Percentiles rank a stretch among this genome's conserved stretches.
Conservation (phyloP, 306 rosid genomes). For the Hippophae rhamnoides region DNA sequence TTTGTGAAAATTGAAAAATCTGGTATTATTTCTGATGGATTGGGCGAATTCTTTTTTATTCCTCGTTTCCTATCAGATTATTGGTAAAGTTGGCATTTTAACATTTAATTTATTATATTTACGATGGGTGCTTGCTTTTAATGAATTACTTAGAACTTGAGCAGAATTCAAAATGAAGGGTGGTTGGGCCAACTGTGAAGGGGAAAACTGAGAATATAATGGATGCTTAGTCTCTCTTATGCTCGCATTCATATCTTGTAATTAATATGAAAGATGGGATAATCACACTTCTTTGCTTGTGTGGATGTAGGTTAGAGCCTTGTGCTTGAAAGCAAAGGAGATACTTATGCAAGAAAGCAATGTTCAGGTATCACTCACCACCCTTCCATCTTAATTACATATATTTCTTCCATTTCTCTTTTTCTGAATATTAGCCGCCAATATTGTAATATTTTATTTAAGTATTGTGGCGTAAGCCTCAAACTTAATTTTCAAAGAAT, state of each 20-base stretch:
- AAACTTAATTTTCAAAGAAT: too few species aligned
- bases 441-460: too few species aligned
- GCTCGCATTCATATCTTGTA: neutral
- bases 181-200: neutral
- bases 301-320: slow-evolving; percentile 44
- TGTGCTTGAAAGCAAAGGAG: slow-evolving; percentile 84
- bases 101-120: neutral
- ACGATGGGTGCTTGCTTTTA: neutral
- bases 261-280: neutral
- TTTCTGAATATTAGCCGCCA: too few species aligned
- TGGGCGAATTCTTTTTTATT: neutral
- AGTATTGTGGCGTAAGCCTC: too few species aligned
- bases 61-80: neutral
- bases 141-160: neutral
- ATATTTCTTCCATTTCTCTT: slow-evolving; percentile 4
- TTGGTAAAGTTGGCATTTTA: neutral
- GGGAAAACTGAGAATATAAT: neutral
- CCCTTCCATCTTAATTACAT: too few species aligned
- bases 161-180: neutral
- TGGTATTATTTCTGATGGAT: neutral
- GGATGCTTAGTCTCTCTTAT: too few species aligned
- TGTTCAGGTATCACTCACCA: slow-evolving; percentile 58
- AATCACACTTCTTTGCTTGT: slow-evolving; percentile 11
- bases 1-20: neutral
- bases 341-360: slow-evolving; percentile 81